phyloP scores from a whole-genome alignment of 495 filamentous ascomycete genomes.

The Xylaria flabelliformis region DNA sequence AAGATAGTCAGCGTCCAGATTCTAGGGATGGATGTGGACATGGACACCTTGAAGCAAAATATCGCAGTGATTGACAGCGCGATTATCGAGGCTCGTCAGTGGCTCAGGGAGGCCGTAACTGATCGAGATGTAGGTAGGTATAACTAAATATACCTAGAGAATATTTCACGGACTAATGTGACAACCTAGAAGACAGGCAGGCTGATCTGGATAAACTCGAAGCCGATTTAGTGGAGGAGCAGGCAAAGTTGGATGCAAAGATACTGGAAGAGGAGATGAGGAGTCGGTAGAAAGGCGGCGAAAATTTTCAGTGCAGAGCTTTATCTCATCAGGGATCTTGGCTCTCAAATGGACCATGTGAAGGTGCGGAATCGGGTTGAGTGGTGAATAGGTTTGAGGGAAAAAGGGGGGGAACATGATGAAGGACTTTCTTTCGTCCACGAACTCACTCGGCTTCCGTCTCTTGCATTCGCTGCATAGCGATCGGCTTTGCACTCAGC shows the following conservation, averaged over 20 bases:
- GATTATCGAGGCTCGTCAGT: slow-evolving; percentile 27
- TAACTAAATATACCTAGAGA: background rate
- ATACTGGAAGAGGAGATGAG: background rate
- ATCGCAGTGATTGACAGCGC: slow-evolving; percentile 26
- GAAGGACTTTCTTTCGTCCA: slow-evolving; percentile 13
- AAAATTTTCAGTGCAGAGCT: background rate
- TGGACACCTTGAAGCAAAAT: slow-evolving; percentile 24
- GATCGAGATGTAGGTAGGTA: slow-evolving; percentile 15
- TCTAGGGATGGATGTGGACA: background rate
- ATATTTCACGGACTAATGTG: slow-evolving; percentile 9
- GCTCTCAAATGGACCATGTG: background rate
- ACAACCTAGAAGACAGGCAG: slow-evolving; percentile 15
- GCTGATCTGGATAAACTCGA: slow-evolving; percentile 16
- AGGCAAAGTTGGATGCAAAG: slow-evolving; percentile 14
- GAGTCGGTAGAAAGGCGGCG: background rate
- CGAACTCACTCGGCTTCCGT: background rate
- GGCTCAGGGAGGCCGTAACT: slow-evolving; percentile 21
- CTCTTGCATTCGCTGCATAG: slow-evolving; percentile 7
- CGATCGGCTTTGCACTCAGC: background rate
- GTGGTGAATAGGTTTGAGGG: background rate
- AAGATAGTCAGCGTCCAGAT: background rate
- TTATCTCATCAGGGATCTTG: background rate
- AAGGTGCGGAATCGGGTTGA: background rate
- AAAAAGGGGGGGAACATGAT: background rate
- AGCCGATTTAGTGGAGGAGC: slow-evolving; percentile 22